Evolutionary conservation across 2,329 filamentous ascomycete species (phyloP).

Genomic region (Penicillium sp.): DNA sequence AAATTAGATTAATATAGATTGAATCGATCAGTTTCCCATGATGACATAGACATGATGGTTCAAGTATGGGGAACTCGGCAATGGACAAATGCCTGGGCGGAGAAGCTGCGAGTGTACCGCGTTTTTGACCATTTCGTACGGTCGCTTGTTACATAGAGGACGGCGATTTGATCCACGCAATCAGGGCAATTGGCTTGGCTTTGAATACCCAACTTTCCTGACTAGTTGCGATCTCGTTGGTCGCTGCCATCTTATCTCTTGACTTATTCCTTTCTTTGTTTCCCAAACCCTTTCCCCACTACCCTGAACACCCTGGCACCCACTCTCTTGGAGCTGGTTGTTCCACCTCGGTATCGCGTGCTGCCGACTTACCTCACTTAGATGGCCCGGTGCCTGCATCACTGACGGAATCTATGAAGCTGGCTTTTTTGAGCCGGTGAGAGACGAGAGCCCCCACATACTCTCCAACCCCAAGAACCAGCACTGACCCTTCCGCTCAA

Average conservation of each 20-base stretch:
- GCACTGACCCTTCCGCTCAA: slow-evolving; percentile 9
- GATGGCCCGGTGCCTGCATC: slow-evolving; percentile 26
- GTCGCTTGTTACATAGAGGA: not conserved
- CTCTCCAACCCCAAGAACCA: not conserved
- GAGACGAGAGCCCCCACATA: not conserved
- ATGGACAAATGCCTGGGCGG: not conserved
- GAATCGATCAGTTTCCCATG: not conserved
- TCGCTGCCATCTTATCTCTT: not conserved
- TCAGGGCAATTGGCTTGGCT: slow-evolving; percentile 23
- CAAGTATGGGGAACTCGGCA: slow-evolving; percentile 1
- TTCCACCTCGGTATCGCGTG: slow-evolving; percentile 32
- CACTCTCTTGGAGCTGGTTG: slow-evolving; percentile 12
- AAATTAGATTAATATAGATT: not conserved
- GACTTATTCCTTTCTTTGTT: slow-evolving; percentile 2
- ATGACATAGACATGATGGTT: slow-evolving; percentile 1
- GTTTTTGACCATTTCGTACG: slow-evolving; percentile 9
- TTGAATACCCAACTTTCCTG: slow-evolving; percentile 22
- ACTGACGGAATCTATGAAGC: slow-evolving; percentile 24
- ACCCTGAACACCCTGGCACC: slow-evolving; percentile 2
- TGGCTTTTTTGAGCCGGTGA: slow-evolving; percentile 11
- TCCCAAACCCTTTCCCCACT: not conserved
- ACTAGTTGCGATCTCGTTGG: slow-evolving; percentile 5
- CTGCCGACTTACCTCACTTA: slow-evolving; percentile 24
- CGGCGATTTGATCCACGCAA: slow-evolving; percentile 22
- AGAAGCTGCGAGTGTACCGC: slow-evolving; percentile 1